phyloP scores from a whole-genome alignment of 352 stramenopile species.

The Pythium pyrilobum region DNA sequence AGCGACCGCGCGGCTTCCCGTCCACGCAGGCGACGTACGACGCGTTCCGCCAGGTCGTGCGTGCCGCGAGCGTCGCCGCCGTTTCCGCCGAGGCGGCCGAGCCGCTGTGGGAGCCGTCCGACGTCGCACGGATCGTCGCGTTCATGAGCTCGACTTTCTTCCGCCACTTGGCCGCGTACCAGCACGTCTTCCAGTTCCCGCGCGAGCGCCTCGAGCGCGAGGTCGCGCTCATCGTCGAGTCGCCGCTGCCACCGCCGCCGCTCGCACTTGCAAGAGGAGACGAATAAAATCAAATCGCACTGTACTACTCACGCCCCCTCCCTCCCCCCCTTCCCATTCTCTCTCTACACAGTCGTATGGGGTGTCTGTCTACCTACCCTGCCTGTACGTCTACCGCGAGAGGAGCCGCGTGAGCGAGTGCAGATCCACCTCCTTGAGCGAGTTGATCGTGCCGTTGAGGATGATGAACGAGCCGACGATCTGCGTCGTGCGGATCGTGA shows the following conservation, averaged over 20 bases:
- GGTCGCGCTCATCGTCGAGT: conserved; percentile 36
- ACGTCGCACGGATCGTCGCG: conserved; percentile 53
- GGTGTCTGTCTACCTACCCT: neutral
- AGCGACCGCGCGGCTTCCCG: too few species aligned
- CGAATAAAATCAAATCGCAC: neutral
- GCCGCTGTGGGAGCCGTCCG: conserved; percentile 14
- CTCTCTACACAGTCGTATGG: neutral
- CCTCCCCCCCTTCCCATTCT: neutral
- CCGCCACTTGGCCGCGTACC: conserved; percentile 54
- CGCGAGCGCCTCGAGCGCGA: conserved; percentile 26
- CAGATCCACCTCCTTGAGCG: conserved; percentile 75
- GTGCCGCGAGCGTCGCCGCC: conserved; percentile 14
- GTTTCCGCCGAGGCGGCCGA: conserved; percentile 6
- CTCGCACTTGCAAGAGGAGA: conserved; percentile 18
- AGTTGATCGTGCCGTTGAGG: conserved; percentile 92
- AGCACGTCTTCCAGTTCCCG: conserved; percentile 38
- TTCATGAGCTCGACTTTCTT: conserved; percentile 75
- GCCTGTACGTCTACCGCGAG: conserved; percentile 1
- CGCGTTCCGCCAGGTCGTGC: conserved; percentile 19
- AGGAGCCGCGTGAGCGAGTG: conserved; percentile 45
- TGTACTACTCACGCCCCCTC: neutral
- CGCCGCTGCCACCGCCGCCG: conserved; percentile 32
- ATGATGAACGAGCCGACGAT: conserved; percentile 93
- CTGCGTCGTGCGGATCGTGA: conserved; percentile 88
- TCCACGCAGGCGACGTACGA: conserved; percentile 15